These are phyloP conservation scores for Lachancea cidri DNA, from an alignment of 805 yeast species.

Conservation along the genomic window DNA sequence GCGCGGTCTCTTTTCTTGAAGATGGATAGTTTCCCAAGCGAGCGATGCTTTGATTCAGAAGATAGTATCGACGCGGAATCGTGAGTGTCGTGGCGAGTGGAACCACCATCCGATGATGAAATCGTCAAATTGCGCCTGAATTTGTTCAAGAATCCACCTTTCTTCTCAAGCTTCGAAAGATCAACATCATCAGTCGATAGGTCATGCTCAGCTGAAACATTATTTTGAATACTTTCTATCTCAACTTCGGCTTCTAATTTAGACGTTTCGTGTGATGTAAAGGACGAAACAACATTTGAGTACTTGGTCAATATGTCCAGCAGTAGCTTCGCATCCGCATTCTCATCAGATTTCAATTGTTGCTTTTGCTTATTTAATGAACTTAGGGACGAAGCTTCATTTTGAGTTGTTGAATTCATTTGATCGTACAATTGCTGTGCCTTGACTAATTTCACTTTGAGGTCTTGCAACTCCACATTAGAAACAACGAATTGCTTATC, in stretches of 20 bases:
- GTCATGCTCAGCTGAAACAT: conserved; percentile 66
- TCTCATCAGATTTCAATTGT: conserved; percentile 41
- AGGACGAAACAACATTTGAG: conserved; percentile 49
- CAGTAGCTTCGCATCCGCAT: conserved; percentile 44
- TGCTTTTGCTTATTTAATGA: conserved; percentile 28
- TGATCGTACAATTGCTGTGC: conserved; percentile 31
- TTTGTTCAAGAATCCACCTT: conserved; percentile 50
- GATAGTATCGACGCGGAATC: conserved; percentile 22
- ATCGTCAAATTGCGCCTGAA: conserved; percentile 24
- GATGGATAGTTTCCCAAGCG: conserved; percentile 6
- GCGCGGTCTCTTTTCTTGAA: conserved; percentile 7
- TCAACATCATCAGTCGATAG: conserved; percentile 51
- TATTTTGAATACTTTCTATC: conserved; percentile 82
- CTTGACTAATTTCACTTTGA: conserved; percentile 47
- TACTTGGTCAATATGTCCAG: conserved; percentile 43
- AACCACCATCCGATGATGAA: conserved; percentile 11
- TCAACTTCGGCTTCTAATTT: conserved; percentile 80
- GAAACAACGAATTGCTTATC: conserved; percentile 69
- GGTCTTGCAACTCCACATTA: conserved; percentile 51
- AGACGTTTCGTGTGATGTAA: conserved; percentile 65
- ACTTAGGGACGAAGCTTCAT: conserved; percentile 30
- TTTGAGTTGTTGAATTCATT: conserved; percentile 27
- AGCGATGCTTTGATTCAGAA: conserved; percentile 8
- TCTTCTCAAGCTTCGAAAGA: conserved; percentile 46
- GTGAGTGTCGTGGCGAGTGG: conserved; percentile 10